Conservation (phyloP, 163 green algal species). For the Chlamydomonas reinhardtii region DNA sequence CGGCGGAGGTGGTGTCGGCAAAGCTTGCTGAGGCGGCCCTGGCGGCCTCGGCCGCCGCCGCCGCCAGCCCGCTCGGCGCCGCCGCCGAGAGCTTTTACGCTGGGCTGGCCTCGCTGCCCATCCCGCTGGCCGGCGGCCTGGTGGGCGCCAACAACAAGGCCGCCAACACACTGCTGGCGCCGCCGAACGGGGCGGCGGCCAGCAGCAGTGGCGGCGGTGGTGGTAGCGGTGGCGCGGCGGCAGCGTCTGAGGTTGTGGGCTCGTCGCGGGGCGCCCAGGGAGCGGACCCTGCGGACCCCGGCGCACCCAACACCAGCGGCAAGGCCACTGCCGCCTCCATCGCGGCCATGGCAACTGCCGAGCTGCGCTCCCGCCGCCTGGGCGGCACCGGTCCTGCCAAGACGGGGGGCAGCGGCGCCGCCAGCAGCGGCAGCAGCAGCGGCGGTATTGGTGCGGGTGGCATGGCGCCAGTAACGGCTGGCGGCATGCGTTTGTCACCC, state of each 20-base stretch:
- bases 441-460: background rate
- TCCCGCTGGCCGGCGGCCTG: conserved; percentile 9
- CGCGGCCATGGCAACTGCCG: background rate
- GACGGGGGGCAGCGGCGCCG: too few species aligned
- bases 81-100: conserved; percentile 63
- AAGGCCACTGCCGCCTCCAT: conserved; percentile 42
- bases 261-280: too few species aligned
- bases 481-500: background rate
- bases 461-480: background rate
- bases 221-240: background rate
- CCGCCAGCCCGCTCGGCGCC: conserved; percentile 50
- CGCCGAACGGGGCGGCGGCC: background rate
- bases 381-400: too few species aligned
- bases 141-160: conserved; percentile 16
- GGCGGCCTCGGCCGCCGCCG: conserved; percentile 55
- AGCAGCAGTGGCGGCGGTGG: background rate
- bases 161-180: conserved; percentile 1
- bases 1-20: conserved; percentile 60
- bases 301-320: background rate
- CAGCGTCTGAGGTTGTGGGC: too few species aligned
- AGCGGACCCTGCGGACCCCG: too few species aligned
- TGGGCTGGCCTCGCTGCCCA: conserved; percentile 54
- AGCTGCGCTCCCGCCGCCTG: conserved; percentile 25
- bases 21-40: conserved; percentile 63
- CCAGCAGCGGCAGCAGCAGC: background rate